phyloP scores from a whole-genome alignment of 768 basidiomycete species.

The Psilocybe cyanescens region DNA sequence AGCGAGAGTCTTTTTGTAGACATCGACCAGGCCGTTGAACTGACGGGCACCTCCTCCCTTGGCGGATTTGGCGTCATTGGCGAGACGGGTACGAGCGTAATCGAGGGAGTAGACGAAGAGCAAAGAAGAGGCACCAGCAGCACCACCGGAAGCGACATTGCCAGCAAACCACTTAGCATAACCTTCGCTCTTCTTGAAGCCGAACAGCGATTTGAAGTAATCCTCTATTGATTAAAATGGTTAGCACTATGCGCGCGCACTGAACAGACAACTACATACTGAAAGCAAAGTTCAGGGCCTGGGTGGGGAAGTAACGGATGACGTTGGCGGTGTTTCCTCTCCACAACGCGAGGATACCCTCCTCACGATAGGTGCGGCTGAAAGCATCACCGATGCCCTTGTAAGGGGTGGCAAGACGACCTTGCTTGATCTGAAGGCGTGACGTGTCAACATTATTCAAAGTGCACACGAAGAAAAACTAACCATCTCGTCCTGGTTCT shows the following conservation, averaged over 20 bases:
- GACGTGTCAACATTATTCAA: conserved; percentile 36
- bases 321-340: conserved; percentile 99
- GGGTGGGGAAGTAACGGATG: conserved; percentile 99
- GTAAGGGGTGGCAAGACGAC: conserved; percentile 95
- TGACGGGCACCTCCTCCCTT: conserved; percentile 92
- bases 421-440: conserved; percentile 90
- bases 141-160: conserved; percentile 98
- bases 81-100: conserved; percentile 99
- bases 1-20: conserved; percentile 96
- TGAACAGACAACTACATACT: conserved; percentile 58
- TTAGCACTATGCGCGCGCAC: not conserved
- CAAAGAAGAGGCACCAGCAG: conserved; percentile 97
- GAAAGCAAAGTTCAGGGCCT: conserved; percentile 99
- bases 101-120: conserved; percentile 99
- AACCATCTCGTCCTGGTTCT: conserved; percentile 99
- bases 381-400: conserved; percentile 96
- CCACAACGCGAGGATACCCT: conserved; percentile 96
- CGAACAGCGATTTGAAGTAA: conserved; percentile 98
- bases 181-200: conserved; percentile 97
- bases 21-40: conserved; percentile 98
- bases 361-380: conserved; percentile 87
- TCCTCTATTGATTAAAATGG: conserved; percentile 64
- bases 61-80: conserved; percentile 95
- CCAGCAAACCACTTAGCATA: conserved; percentile 99
- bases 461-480: conserved; percentile 20